Evolutionary conservation across 352 stramenopile species (phyloP), one percentile per base, ranked within the genome.

Genomic region (Phytophthora idaei): DNA sequence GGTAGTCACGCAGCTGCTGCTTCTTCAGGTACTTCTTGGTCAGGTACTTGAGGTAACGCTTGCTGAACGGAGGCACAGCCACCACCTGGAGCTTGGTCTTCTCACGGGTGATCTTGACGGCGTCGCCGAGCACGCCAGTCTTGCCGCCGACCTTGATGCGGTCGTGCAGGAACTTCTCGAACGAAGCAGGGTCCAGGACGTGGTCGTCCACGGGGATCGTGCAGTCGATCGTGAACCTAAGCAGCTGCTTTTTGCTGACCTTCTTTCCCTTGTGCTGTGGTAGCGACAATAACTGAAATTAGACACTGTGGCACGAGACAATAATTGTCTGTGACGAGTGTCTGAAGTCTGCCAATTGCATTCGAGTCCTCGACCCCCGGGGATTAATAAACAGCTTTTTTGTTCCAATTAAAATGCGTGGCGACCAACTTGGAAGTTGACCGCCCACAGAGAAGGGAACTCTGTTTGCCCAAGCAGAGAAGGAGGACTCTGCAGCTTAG

Each of bases 1-100:
- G 82, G 86, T 99, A 99, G 92, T 99, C 98, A 77, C 97, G 96
- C 57, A 99, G 85, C 81, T 99, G 96, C 79, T 99, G 97, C 92
- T 99, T 99, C 94, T 99, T 99, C 73, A 99, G 86, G 94, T 99
- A 99, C 90, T 99, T 99, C 95, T 99, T 99, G 63, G 97, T 98
- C 27, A 99, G 78, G 87, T 99, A 99, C 90, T 99, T 99, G 64
- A 97, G 86, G 83, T 97, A 97, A 72, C 98, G 94, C 92, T 99
- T 99, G 55, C 95, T 98, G 81, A 99, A 99, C 34, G 93, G 90
- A 21, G 98, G 83, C 32, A 98, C 83, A 7, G 94, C 89, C 8
- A 92, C 97, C 50, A 99, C 81, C 71, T 98, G 98, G 42, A 99
- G 82, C 81, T 98, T 98, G 75, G 92, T 98, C 81, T 98, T 97